Conservation (phyloP, 495 filamentous ascomycete genomes). For the Penicillium simplicissimum region DNA sequence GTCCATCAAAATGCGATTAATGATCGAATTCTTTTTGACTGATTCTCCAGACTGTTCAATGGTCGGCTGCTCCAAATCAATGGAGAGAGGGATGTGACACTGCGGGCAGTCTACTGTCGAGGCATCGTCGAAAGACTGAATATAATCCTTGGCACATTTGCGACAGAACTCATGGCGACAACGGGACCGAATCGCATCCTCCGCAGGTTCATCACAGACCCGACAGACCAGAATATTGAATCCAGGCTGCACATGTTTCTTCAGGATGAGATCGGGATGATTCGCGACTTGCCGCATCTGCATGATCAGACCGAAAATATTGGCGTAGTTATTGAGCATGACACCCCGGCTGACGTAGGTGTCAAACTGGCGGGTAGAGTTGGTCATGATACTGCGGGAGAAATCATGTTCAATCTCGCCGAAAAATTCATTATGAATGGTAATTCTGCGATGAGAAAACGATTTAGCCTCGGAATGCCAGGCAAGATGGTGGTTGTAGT, state of each 20-base stretch:
- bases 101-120: conserved; percentile 78
- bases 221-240: conserved; percentile 90
- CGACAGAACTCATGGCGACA: conserved; percentile 97
- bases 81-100: conserved; percentile 85
- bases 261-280: conserved; percentile 90
- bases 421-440: conserved; percentile 91
- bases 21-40: conserved; percentile 92
- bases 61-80: conserved; percentile 91
- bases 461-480: not conserved
- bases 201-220: conserved; percentile 93
- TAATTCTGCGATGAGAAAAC: conserved; percentile 48
- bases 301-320: conserved; percentile 84
- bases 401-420: conserved; percentile 94
- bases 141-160: conserved; percentile 79
- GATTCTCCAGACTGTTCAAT: conserved; percentile 82
- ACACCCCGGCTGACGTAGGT: conserved; percentile 95
- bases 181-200: conserved; percentile 86
- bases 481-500: not conserved
- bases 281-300: conserved; percentile 97
- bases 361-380: conserved; percentile 81
- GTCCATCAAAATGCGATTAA: conserved; percentile 96
- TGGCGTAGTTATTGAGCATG: conserved; percentile 92
- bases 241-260: conserved; percentile 78
- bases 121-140: conserved; percentile 65
- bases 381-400: conserved; percentile 92